Percentiles rank a stretch among this genome's conserved stretches.
Evolutionary conservation across 768 basidiomycete genomes (phyloP).

Genomic region (Ephemerocybe angulata): DNA sequence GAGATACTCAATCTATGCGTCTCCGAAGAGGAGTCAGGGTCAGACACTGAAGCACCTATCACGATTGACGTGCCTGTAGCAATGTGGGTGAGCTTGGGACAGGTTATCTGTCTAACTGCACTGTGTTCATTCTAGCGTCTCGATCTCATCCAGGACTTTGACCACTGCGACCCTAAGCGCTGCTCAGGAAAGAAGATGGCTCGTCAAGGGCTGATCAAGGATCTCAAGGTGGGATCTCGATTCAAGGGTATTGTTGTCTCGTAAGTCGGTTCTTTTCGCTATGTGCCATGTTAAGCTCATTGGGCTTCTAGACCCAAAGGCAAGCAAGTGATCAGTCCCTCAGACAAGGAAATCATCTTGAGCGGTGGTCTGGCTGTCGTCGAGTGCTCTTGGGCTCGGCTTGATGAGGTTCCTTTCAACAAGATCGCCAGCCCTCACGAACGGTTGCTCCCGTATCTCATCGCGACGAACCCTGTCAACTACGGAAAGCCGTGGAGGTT

Average conservation of each 20-base stretch:
- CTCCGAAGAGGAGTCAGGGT: constrained; percentile 16
- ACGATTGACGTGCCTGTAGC: constrained; percentile 74
- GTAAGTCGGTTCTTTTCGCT: constrained; percentile 43
- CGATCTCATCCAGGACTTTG: constrained; percentile 74
- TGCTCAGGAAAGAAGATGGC: constrained; percentile 86
- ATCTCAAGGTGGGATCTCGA: constrained; percentile 77
- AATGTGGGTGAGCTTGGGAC: constrained; percentile 89
- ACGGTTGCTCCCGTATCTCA: constrained; percentile 84
- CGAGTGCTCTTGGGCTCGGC: constrained; percentile 95
- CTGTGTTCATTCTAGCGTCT: not conserved
- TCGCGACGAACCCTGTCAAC: constrained; percentile 96
- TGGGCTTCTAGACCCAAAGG: constrained; percentile 68
- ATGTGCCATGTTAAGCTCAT: not conserved
- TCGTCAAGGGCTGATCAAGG: constrained; percentile 77
- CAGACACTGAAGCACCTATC: constrained; percentile 17
- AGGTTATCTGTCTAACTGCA: too few relatives aligned
- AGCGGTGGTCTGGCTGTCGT: constrained; percentile 88
- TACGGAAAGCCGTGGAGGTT: constrained; percentile 97
- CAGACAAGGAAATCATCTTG: constrained; percentile 77
- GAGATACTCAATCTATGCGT: not conserved
- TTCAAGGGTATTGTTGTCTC: constrained; percentile 94
- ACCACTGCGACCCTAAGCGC: constrained; percentile 90
- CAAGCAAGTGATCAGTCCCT: constrained; percentile 70
- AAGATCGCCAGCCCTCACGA: constrained; percentile 95
- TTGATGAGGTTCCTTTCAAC: constrained; percentile 91